Conservation (phyloP, 1,284 basidiomycete genomes). For the Ustilago cynodontis region DNA sequence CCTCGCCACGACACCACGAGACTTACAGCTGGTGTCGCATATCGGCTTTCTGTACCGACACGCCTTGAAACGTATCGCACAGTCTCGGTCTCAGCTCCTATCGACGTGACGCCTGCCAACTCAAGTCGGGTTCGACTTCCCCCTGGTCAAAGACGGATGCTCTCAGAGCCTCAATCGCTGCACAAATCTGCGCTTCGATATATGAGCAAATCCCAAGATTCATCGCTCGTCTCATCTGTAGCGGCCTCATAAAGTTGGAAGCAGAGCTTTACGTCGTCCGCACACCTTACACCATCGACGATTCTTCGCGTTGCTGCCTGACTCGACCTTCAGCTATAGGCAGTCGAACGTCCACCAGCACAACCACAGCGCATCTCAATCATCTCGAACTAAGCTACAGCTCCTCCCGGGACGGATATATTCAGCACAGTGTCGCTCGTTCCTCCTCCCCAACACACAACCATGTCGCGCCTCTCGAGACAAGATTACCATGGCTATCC, state of each 20-base stretch:
- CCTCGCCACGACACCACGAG: not conserved
- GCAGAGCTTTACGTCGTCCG: not conserved
- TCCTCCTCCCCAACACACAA: too few relatives aligned
- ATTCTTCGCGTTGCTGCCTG: not conserved
- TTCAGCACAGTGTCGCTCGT: constrained; percentile 1
- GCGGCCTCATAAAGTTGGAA: not conserved
- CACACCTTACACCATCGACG: too few relatives aligned
- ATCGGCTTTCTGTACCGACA: too few relatives aligned
- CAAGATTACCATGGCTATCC: constrained; percentile 49
- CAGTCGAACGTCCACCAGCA: not conserved
- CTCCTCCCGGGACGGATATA: not conserved
- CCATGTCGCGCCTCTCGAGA: constrained; percentile 48
- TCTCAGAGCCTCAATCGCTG: not conserved
- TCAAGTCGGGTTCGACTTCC: not conserved
- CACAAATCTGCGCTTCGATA: not conserved
- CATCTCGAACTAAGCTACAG: not conserved
- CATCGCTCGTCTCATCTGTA: not conserved
- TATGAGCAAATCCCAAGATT: not conserved
- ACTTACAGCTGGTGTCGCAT: too few relatives aligned
- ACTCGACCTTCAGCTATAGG: not conserved
- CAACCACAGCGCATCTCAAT: too few relatives aligned
- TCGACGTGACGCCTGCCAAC: too few relatives aligned
- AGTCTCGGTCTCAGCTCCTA: too few relatives aligned
- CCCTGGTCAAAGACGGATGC: not conserved
- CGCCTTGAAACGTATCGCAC: not conserved